Base-by-base conservation (phyloP, 495 filamentous ascomycete species). In the Penicillium manginii region DNA sequence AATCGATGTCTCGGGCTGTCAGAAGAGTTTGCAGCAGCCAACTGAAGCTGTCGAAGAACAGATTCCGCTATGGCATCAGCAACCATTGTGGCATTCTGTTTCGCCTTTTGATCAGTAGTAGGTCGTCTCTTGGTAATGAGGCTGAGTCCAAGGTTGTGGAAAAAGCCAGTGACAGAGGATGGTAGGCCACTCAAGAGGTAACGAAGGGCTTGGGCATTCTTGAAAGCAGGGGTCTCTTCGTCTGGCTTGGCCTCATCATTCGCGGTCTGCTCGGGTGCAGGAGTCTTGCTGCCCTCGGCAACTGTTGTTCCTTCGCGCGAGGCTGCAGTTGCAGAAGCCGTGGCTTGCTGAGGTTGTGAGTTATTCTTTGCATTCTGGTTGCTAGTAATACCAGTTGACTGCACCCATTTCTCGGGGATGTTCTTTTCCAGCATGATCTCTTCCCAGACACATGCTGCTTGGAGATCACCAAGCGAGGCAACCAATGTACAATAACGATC, bases 381-480 rank as follows among this genome's bases (percentile, higher is more conserved):
- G 52, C 77, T 76, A 58, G 82, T 81, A 40, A 79, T 72, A 50
- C 80, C 80, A 17, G 85, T 86, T 10, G 84, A 83, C 63, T 85
- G 80, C 59, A 88, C 84, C 85, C 87, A 91, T 33, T 82, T 76
- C 17, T 84, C 78, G 2, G 90, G 87, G 52, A 90, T 83, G 43
- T 72, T 79, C 62, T 86, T 85, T 65, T 88, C 82, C 19, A 97
- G 74, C 0, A 87, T 66, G 31, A 91, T 89, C 57, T 93, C 90
- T 70, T 98, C 96, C 79, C 88, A 88, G 21, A 94, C 80, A 57
- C 91, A 89, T 49, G 85, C 84, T 29, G 88, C 85, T 57, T 96
- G 83, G 29, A 98, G 78, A 26, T 84, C 82, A 9, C 91, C 92
- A 15, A 98, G 81, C 32, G 83, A 83, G 46, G 83, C 80, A 43